phyloP scores from a whole-genome alignment of 306 rosid species.

The Senna tora region DNA sequence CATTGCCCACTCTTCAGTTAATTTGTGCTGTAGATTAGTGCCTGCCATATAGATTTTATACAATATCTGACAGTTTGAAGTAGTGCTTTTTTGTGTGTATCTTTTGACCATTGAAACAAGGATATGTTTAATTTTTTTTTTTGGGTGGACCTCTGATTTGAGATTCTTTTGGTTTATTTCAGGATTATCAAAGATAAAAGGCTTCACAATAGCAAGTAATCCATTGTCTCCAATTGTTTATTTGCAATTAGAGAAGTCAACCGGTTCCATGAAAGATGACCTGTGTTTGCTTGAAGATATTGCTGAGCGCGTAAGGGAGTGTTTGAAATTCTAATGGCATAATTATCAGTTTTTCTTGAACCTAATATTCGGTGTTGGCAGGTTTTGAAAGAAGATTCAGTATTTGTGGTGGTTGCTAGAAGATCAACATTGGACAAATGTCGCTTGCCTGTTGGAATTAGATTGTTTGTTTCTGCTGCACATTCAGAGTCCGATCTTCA shows the following conservation, averaged over 20 bases:
- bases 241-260: constrained; percentile 72
- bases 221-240: constrained; percentile 88
- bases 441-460: constrained; percentile 75
- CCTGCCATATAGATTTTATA: constrained; percentile 23
- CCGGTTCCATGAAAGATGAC: constrained; percentile 68
- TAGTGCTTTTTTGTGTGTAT: constrained; percentile 4
- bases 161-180: constrained; percentile 43
- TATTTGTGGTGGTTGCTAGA: constrained; percentile 69
- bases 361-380: constrained; percentile 41
- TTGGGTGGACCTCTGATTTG: constrained; percentile 23
- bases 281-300: constrained; percentile 71
- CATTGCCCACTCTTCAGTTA: constrained; percentile 8
- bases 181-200: constrained; percentile 68
- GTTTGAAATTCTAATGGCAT: constrained; percentile 17
- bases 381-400: constrained; percentile 78
- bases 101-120: no score
- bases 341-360: constrained; percentile 29
- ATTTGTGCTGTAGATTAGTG: background rate
- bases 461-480: constrained; percentile 79
- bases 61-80: background rate
- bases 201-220: constrained; percentile 72
- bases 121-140: background rate
- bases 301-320: constrained; percentile 66
- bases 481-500: constrained; percentile 81
- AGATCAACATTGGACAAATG: constrained; percentile 87